Evolutionary conservation across 768 basidiomycete genomes (phyloP), one percentile per base, ranked within the genome.

Genomic region (Boletus reticulatus): DNA sequence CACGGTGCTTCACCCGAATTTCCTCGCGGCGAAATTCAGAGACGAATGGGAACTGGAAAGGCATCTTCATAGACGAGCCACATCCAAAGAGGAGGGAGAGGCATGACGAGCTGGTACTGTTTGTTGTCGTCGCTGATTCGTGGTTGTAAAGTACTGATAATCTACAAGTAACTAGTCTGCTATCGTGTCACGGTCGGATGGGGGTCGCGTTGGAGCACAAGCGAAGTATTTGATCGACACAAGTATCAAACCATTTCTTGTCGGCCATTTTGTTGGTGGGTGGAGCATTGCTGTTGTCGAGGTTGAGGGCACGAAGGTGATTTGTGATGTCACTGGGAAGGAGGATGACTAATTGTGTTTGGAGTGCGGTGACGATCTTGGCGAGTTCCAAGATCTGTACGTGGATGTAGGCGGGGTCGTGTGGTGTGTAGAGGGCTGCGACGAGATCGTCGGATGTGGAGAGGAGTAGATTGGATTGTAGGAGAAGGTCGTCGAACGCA

Each of bases 401-500:
- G 11, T 62, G 59, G 48, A 89, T 69, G 34, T 75, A 68, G 1
- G 63, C 62, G 0, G 67, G 64, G 53, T 84, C 76, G 62, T 91
- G 88, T 6, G 87, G 86, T 0, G 80, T 58, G 65, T 91, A 88
- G 39, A 88, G 71, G 3, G 84, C 72, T n/a, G 85, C 77, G 20
- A 86, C 78, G 50, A 90, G 73, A 39, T 92, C 86, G 65, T 92
- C 89, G 5, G 81, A 76, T 4, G 80, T 76, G 46, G 77, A 66
- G 17, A 86, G 75, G 20, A 89, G 75, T 8, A 69, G 63, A 31
- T 79, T 73, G 4, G 88, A 90, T 10, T 72, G 72, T 4, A 65
- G 38, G 16, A 80, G 76, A 6, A 92, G 73, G 20, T 62, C 50
- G 62, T 88, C 87, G n/a, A 88, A 71, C n/a, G 61, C 48, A 20